A percentile compares a stretch with the other conserved stretches of the same genome.
Conservation (phyloP, 805 yeast genomes). For the Lipomyces lipofer region DNA sequence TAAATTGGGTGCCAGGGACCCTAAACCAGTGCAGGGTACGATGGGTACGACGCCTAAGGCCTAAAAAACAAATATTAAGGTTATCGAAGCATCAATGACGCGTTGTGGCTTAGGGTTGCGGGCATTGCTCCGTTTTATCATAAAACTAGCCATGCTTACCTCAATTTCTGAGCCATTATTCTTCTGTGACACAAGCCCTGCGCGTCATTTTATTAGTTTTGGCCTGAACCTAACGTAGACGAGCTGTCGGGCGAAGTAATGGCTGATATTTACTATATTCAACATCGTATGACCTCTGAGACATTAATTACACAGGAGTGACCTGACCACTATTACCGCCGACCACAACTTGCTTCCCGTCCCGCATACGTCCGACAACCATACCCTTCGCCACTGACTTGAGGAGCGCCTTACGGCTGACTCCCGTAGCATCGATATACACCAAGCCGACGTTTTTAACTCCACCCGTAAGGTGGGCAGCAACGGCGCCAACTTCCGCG, state of each 20-base stretch:
- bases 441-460: slow-evolving; percentile 1
- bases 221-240: not conserved
- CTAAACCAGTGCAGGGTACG: too few relatives aligned
- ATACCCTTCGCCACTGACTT: not conserved
- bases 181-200: too few relatives aligned
- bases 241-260: not conserved
- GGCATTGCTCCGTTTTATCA: too few relatives aligned
- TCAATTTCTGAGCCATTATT: too few relatives aligned
- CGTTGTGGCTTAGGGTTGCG: too few relatives aligned
- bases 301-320: not conserved
- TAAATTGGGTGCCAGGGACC: too few relatives aligned
- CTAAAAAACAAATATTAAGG: too few relatives aligned
- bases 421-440: slow-evolving; percentile 2
- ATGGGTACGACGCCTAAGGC: too few relatives aligned
- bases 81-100: too few relatives aligned
- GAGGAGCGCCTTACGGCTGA: not conserved
- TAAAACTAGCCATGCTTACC: too few relatives aligned
- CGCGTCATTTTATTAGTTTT: not conserved
- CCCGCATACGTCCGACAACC: not conserved
- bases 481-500: not conserved
- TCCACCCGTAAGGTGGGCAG: not conserved
- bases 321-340: not conserved
- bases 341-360: not conserved
- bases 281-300: not conserved
- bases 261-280: not conserved